These are phyloP conservation scores for Peniophora sp. DNA, from an alignment of 1,284 basidiomycete genomes.

Conservation along the genomic window DNA sequence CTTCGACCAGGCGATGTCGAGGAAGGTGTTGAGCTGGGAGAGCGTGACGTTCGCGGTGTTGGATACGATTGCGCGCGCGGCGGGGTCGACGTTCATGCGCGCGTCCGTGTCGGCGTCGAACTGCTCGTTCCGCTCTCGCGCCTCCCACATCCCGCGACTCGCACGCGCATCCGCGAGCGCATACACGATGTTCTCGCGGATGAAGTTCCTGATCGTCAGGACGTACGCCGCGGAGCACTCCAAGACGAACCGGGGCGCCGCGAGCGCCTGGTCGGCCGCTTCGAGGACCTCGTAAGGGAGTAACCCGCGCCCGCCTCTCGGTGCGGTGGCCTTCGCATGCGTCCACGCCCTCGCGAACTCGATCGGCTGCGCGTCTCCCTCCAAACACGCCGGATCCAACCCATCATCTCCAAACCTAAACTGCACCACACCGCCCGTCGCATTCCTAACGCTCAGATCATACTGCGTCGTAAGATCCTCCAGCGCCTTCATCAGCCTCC, in stretches of 20 bases:
- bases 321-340: conserved; percentile 73
- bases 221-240: conserved; percentile 77
- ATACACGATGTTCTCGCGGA: conserved; percentile 62
- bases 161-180: conserved; percentile 66
- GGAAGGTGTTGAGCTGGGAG: conserved; percentile 72
- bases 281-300: conserved; percentile 86
- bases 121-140: conserved; percentile 66
- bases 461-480: conserved; percentile 98
- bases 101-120: conserved; percentile 78
- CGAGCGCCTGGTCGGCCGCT: conserved; percentile 61
- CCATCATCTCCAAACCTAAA: conserved; percentile 98
- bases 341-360: conserved; percentile 85
- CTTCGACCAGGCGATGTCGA: conserved; percentile 84
- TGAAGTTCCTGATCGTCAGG: conserved; percentile 69
- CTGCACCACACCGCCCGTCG: conserved; percentile 94
- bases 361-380: conserved; percentile 90
- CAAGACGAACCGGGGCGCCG: conserved; percentile 50
- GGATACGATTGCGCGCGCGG: conserved; percentile 63
- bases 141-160: conserved; percentile 81
- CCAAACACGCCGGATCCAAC: conserved; percentile 92
- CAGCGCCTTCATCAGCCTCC: conserved; percentile 97
- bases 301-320: conserved; percentile 54
- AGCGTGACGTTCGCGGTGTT: conserved; percentile 90
- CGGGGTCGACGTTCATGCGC: conserved; percentile 62
- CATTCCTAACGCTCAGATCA: conserved; percentile 95